Conservation (phyloP, 2,329 filamentous ascomycete genomes). For the Pyricularia sp. region DNA sequence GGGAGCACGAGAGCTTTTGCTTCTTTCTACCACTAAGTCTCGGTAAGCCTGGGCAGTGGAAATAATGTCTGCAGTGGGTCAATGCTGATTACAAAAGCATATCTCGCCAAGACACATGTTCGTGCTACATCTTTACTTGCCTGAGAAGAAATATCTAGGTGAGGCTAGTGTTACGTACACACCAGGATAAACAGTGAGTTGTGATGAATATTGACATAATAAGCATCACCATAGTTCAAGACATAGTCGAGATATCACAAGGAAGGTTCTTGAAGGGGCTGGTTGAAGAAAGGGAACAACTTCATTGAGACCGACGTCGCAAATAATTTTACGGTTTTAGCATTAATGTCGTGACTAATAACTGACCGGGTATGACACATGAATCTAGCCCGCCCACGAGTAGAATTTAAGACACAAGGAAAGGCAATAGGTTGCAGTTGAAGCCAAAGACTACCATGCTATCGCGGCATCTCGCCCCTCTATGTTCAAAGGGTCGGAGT, state of each 20-base stretch:
- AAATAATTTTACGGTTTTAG: slow-evolving; percentile 31
- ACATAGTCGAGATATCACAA: too few species aligned
- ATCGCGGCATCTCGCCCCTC: not conserved
- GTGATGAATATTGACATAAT: too few species aligned
- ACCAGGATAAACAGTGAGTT: not conserved
- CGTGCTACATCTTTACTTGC: too few species aligned
- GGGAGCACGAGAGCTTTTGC: too few species aligned
- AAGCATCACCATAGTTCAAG: too few species aligned
- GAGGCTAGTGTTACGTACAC: not conserved
- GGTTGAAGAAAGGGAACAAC: not conserved
- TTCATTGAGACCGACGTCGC: not conserved
- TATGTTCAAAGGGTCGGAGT: slow-evolving; percentile 1
- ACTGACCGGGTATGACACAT: slow-evolving; percentile 15
- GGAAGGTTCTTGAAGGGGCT: too few species aligned
- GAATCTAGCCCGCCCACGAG: slow-evolving; percentile 13
- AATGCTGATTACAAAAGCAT: not conserved
- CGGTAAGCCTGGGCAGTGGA: not conserved
- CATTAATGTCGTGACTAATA: slow-evolving; percentile 27
- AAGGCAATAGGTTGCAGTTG: slow-evolving; percentile 11
- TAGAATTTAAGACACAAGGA: slow-evolving; percentile 24
- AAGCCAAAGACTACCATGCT: not conserved
- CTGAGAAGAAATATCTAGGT: too few species aligned
- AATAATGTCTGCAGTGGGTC: not conserved
- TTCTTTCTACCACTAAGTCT: not conserved
- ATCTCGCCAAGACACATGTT: not conserved